Evolutionary conservation across 345 rosid species (phyloP).

Genomic region (Gynandropsis gynandra): DNA sequence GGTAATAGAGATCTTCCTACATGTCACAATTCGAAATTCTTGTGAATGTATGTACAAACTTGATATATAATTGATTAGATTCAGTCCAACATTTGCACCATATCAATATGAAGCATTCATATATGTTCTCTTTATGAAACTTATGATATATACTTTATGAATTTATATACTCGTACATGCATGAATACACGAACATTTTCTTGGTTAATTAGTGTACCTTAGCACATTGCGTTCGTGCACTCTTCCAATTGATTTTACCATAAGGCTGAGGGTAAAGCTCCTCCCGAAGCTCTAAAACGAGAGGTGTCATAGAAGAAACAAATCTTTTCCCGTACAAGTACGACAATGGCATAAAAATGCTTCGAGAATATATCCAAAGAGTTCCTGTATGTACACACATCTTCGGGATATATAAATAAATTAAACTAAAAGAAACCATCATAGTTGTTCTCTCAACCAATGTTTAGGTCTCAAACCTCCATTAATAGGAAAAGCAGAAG

Average conservation of each 20-base stretch:
- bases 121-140: no score
- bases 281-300: conserved; percentile 21
- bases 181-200: no score
- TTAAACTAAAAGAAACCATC: no score
- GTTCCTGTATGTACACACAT: neutral
- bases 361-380: conserved; percentile 1
- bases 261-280: conserved; percentile 39
- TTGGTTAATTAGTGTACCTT: neutral
- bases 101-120: no score
- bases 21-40: no score
- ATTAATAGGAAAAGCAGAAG: conserved; percentile 19
- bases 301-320: conserved; percentile 24
- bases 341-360: conserved; percentile 21
- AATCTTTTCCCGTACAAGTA: conserved; percentile 33
- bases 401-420: no score
- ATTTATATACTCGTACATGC: no score
- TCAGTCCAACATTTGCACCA: no score
- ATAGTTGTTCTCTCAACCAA: no score
- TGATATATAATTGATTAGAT: no score
- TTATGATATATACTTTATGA: no score
- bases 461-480: neutral
- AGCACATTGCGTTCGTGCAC: neutral
- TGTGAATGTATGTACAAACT: no score
- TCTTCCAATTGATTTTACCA: neutral
- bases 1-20: conserved; percentile 39